Conservation (phyloP, 495 filamentous ascomycete genomes). For the Neurospora sp. region DNA sequence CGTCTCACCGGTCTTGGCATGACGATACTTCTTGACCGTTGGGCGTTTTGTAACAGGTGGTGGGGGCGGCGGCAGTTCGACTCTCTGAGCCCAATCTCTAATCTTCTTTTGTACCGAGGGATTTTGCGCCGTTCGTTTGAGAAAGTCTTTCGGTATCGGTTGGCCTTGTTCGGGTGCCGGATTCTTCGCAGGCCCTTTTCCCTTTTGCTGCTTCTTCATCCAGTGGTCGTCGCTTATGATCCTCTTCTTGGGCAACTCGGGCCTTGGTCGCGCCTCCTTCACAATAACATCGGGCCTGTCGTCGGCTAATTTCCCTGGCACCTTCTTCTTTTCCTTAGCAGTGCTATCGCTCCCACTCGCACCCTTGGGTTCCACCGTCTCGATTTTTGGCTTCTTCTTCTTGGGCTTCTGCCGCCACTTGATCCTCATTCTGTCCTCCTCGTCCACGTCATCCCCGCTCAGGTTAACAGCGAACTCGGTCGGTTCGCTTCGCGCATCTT, state of each 20-base stretch:
- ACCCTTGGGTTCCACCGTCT: conserved; percentile 9
- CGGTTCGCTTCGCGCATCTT: conserved; percentile 31
- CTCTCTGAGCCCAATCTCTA: conserved; percentile 40
- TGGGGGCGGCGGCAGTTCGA: conserved; percentile 27
- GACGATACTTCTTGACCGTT: conserved; percentile 15
- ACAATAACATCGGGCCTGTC: conserved; percentile 1
- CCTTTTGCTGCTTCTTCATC: conserved; percentile 45
- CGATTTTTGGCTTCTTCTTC: conserved; percentile 20
- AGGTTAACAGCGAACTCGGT: conserved; percentile 34
- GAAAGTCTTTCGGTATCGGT: conserved; percentile 42
- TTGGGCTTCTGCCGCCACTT: conserved; percentile 31
- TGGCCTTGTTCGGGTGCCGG: conserved; percentile 24
- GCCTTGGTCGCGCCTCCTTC: conserved; percentile 10
- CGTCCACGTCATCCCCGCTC: conserved; percentile 37
- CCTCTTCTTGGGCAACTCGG: conserved; percentile 53
- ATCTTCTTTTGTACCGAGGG: conserved; percentile 41
- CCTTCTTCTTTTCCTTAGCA: conserved; percentile 17
- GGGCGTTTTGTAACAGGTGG: background rate
- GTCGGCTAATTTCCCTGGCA: conserved; percentile 16
- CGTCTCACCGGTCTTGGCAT: conserved; percentile 19
- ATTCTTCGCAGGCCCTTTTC: conserved; percentile 16
- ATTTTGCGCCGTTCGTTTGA: conserved; percentile 37
- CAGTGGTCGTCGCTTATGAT: conserved; percentile 76
- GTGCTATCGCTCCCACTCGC: conserved; percentile 14
- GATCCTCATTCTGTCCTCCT: conserved; percentile 39